A percentile compares a stretch with the other conserved stretches of the same genome.
These are phyloP conservation scores for Pichia pseudocactophila DNA, from an alignment of 805 yeast species.

Conservation along the genomic window DNA sequence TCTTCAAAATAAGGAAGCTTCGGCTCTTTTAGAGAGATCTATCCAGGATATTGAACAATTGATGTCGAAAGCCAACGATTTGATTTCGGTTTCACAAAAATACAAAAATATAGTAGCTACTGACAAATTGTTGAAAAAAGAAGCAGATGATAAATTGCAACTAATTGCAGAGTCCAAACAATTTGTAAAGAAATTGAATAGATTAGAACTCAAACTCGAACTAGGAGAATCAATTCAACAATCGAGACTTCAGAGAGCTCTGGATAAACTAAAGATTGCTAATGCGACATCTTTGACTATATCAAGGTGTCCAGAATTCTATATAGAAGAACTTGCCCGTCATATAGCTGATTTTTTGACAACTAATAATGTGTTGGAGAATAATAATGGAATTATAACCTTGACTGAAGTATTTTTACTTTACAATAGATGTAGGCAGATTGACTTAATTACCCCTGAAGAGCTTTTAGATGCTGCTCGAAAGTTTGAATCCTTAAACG, in stretches of 20 bases:
- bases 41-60: constrained; percentile 68
- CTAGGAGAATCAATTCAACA: constrained; percentile 17
- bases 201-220: constrained; percentile 23
- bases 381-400: constrained; percentile 51
- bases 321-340: constrained; percentile 60
- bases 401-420: constrained; percentile 53
- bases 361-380: constrained; percentile 33
- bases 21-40: constrained; percentile 54
- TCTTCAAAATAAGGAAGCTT: constrained; percentile 46
- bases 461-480: constrained; percentile 59
- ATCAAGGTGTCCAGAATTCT: constrained; percentile 17
- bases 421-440: constrained; percentile 57
- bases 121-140: constrained; percentile 1
- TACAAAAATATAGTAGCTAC: constrained; percentile 25
- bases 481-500: constrained; percentile 40
- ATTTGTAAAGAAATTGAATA: constrained; percentile 22
- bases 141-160: constrained; percentile 17
- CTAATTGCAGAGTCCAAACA: constrained; percentile 23
- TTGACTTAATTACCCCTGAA: constrained; percentile 58
- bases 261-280: constrained; percentile 15
- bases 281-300: constrained; percentile 5
- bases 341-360: constrained; percentile 67
- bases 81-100: constrained; percentile 48
- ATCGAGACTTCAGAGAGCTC: constrained; percentile 15
- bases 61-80: constrained; percentile 70